Conservation (phyloP, 2,329 filamentous ascomycete genomes). For the Claviceps humidiphila region DNA sequence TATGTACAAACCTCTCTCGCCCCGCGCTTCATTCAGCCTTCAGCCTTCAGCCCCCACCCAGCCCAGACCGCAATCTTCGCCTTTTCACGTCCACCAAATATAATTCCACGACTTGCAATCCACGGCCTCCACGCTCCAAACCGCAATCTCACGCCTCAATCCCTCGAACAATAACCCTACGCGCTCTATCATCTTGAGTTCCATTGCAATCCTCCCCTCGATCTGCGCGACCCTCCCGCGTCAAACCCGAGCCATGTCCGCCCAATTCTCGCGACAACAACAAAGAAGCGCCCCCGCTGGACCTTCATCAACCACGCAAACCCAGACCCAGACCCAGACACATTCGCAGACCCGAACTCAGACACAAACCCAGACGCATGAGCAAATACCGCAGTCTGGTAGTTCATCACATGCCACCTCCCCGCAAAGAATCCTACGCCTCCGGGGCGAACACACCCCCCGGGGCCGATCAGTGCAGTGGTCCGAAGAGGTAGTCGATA, state of each 20-base stretch:
- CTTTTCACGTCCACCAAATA: no score
- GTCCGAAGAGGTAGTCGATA: conserved; percentile 88
- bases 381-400: conserved; percentile 8
- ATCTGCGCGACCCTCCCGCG: background rate
- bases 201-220: no score
- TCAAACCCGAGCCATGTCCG: conserved; percentile 1
- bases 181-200: no score
- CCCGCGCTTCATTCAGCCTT: no score
- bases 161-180: no score
- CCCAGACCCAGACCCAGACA: conserved; percentile 10
- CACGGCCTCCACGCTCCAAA: no score
- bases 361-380: conserved; percentile 13
- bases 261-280: background rate
- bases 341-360: conserved; percentile 8
- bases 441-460: conserved; percentile 34
- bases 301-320: background rate
- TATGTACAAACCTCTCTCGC: no score
- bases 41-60: no score
- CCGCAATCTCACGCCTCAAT: no score
- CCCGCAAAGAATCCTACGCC: conserved; percentile 29
- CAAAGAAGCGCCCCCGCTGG: background rate
- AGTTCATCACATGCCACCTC: conserved; percentile 18
- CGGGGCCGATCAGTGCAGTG: conserved; percentile 62
- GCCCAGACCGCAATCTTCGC: no score
- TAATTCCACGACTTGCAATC: no score